These are phyloP conservation scores for Talaromyces marneffei DNA, from an alignment of 2,329 filamentous ascomycete species.

Conservation along the genomic window DNA sequence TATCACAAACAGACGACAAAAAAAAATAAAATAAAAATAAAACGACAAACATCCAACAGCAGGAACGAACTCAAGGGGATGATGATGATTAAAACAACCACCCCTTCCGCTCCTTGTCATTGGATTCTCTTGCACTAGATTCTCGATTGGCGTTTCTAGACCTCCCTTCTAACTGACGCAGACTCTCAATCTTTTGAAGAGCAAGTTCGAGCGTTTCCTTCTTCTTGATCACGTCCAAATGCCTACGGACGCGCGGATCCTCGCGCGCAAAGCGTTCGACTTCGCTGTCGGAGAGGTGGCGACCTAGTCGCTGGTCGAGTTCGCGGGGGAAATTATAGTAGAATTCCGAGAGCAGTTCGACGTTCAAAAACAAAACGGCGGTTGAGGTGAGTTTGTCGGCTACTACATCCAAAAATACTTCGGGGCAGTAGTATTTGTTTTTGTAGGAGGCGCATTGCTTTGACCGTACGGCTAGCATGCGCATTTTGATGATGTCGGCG, in stretches of 20 bases:
- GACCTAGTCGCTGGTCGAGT: slow-evolving; percentile 77
- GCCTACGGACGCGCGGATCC: slow-evolving; percentile 80
- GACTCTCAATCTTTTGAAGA: slow-evolving; percentile 88
- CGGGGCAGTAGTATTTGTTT: slow-evolving; percentile 95
- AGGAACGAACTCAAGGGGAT: not conserved
- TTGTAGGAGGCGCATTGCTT: slow-evolving; percentile 77
- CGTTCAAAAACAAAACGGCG: slow-evolving; percentile 93
- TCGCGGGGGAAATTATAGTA: slow-evolving; percentile 97
- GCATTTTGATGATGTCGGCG: slow-evolving; percentile 83
- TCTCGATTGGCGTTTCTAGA: slow-evolving; percentile 36
- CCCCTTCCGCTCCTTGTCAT: slow-evolving; percentile 4
- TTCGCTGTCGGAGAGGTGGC: slow-evolving; percentile 70
- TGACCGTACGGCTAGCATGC: slow-evolving; percentile 78
- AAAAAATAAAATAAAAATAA: not conserved
- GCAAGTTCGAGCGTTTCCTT: slow-evolving; percentile 93
- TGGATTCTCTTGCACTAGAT: not conserved
- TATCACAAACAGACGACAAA: not conserved
- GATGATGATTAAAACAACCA: slow-evolving; percentile 8
- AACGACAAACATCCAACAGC: not conserved
- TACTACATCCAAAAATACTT: slow-evolving; percentile 95
- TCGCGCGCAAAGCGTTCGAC: slow-evolving; percentile 88
- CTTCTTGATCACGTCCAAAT: slow-evolving; percentile 83
- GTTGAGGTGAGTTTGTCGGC: slow-evolving; percentile 92
- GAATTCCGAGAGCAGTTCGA: slow-evolving; percentile 92
- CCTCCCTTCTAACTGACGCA: slow-evolving; percentile 74